These are phyloP conservation scores for Diutina rugosa DNA, from an alignment of 1,139 yeast species.

Conservation along the genomic window DNA sequence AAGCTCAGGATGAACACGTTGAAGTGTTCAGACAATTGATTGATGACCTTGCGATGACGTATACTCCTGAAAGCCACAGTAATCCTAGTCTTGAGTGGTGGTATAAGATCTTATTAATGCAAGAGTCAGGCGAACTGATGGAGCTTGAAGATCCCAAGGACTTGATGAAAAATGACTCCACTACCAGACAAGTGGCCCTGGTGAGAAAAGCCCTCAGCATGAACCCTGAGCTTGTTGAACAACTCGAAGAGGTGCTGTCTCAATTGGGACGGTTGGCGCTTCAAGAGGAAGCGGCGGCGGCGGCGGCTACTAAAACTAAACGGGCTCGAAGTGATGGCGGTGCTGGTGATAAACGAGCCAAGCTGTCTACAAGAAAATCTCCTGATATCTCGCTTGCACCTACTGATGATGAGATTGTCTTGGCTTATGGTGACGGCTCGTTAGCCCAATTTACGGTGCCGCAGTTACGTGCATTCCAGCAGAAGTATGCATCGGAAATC, in stretches of 20 bases:
- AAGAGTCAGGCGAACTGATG: constrained; percentile 44
- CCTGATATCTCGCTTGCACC: background rate
- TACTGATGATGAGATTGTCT: background rate
- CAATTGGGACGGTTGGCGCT: background rate
- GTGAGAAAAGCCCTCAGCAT: background rate
- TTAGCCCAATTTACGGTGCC: background rate
- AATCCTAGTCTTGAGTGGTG: constrained; percentile 64
- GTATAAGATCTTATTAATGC: constrained; percentile 45
- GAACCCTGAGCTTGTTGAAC: background rate
- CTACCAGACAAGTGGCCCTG: background rate
- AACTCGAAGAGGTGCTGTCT: background rate
- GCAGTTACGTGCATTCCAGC: background rate
- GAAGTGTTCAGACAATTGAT: constrained; percentile 17
- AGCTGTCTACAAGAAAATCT: background rate
- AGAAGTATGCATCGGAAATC: background rate
- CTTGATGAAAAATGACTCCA: background rate
- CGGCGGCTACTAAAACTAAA: background rate
- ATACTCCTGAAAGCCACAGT: constrained; percentile 43
- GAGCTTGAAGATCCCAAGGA: background rate
- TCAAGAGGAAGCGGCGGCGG: background rate
- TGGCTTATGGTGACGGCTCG: background rate
- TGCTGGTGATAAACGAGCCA: background rate
- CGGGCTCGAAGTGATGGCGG: background rate
- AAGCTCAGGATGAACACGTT: constrained; percentile 3
- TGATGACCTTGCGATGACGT: constrained; percentile 27